Base-by-base conservation (phyloP, 345 rosid genomes). In the Dipteronia sinensis region DNA sequence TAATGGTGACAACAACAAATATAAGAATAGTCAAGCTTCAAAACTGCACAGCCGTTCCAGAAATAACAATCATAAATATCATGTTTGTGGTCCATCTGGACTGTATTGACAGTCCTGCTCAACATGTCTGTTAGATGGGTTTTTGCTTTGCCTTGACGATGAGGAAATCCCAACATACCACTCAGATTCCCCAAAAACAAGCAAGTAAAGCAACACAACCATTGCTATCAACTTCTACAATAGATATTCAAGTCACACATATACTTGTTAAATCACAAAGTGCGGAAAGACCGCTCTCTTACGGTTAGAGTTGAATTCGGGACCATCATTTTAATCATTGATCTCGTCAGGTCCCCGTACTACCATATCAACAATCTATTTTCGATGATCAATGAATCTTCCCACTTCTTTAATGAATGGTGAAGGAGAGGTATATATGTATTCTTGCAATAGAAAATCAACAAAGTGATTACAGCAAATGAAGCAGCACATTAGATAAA, bases 391-490 rank as follows among this genome's bases (percentile, higher is more conserved):
- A 31, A 31, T 31, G 34, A 3, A 3, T 31, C 25, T n/a, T 19
- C 63, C 19, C 20, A 29, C 34, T 3, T 65, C 15, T 65, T 65
- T 31, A 7, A 34, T 29, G 10, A 65, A 16, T 65, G 42, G 42
- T 29, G 44, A 79, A 67, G 69, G 22, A 6, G 55, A 69, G 1
- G 46, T 3, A 29, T 31, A 31, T 31, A 31, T 22, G 38, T 25
- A 6, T 29, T 65, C 77, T 56, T 17, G 66, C n/a, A 80, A 20
- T 40, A 12, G 72, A 66, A 72, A 53, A 55, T 51, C 22, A 3
- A 63, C 29, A 69, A 65, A 65, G 53, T 12, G 31, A 46, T 63
- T 0, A 20, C 55, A 76, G 19, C 44, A 15, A 53, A 15, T 10
- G 17, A 6, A 0, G 6, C 69, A 0, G 6, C 69, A 64, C 51